phyloP scores from a whole-genome alignment of 1,284 basidiomycete genomes.

The Abortiporus biennis region DNA sequence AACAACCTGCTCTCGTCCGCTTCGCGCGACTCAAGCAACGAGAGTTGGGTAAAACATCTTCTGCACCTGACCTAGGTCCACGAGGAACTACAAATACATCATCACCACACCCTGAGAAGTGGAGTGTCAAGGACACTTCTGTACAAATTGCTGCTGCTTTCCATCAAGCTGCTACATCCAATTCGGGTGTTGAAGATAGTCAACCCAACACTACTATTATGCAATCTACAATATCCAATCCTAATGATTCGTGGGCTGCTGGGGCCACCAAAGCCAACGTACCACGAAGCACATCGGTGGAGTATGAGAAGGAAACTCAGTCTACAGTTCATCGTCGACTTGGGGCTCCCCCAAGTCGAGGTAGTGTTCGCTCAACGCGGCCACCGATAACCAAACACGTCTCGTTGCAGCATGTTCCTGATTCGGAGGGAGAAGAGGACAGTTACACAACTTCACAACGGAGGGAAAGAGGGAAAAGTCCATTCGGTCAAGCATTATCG shows the following conservation, averaged over 20 bases:
- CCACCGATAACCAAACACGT: constrained; percentile 37
- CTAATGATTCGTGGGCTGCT: constrained; percentile 62
- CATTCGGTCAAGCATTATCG: constrained; percentile 52
- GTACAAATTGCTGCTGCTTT: constrained; percentile 83
- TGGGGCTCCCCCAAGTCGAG: constrained; percentile 46
- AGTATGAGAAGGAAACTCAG: constrained; percentile 65
- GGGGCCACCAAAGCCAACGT: constrained; percentile 42
- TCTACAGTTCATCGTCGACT: constrained; percentile 47
- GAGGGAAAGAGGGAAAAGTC: constrained; percentile 50
- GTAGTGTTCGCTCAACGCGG: constrained; percentile 23
- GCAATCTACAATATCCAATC: constrained; percentile 14
- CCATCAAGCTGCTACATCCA: constrained; percentile 52
- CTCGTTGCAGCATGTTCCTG: constrained; percentile 49
- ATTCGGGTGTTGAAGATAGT: constrained; percentile 26
- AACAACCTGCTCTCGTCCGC: constrained; percentile 41
- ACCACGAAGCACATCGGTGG: constrained; percentile 69
- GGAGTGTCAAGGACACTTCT: constrained; percentile 71
- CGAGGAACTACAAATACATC: constrained; percentile 1
- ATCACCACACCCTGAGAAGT: constrained; percentile 55
- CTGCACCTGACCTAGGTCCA: constrained; percentile 12
- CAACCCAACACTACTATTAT: constrained; percentile 4
- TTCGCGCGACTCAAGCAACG: constrained; percentile 50
- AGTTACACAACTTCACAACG: constrained; percentile 10
- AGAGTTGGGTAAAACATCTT: constrained; percentile 34
- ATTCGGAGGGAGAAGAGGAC: constrained; percentile 58